These are phyloP conservation scores for Elaeis oleifera DNA, from an alignment of 202 grass and related monocot species.

Conservation along the genomic window DNA sequence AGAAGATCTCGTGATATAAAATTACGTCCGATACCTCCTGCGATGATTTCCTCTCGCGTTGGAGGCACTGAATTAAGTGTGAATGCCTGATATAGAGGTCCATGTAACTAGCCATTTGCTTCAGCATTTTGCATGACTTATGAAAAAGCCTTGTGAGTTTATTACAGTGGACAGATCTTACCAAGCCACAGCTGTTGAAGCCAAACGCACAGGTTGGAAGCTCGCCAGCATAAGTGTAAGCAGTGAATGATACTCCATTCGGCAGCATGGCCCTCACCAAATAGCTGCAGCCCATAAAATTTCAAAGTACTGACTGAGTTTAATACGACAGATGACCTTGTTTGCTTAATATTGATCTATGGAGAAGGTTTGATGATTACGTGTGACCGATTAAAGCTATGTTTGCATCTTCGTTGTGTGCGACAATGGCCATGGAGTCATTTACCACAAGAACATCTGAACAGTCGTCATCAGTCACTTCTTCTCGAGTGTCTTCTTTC, in stretches of 20 bases:
- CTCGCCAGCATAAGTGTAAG: conserved; percentile 81
- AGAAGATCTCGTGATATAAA: conserved; percentile 80
- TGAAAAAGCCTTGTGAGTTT: no score
- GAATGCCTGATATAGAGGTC: conserved; percentile 45
- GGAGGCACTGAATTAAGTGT: conserved; percentile 84
- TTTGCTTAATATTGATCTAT: no score
- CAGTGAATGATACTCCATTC: conserved; percentile 61
- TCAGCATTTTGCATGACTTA: no score
- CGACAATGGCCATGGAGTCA: conserved; percentile 50
- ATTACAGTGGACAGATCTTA: conserved; percentile 12
- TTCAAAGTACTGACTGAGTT: no score
- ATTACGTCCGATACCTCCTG: conserved; percentile 56
- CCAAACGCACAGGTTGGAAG: conserved; percentile 89
- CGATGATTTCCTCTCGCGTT: conserved; percentile 36
- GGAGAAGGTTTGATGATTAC: conserved; percentile 21
- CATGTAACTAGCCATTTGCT: no score
- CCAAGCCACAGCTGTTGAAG: conserved; percentile 88
- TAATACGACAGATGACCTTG: no score
- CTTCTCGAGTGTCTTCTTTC: not conserved
- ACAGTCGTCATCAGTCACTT: conserved; percentile 44
- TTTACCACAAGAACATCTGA: conserved; percentile 70
- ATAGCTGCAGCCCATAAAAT: conserved; percentile 28
- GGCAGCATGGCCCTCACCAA: conserved; percentile 48
- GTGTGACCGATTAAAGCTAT: conserved; percentile 56
- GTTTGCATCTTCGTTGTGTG: conserved; percentile 78